Conservation (phyloP, 768 basidiomycete species). For the Pleurotus citrinopileatus region DNA sequence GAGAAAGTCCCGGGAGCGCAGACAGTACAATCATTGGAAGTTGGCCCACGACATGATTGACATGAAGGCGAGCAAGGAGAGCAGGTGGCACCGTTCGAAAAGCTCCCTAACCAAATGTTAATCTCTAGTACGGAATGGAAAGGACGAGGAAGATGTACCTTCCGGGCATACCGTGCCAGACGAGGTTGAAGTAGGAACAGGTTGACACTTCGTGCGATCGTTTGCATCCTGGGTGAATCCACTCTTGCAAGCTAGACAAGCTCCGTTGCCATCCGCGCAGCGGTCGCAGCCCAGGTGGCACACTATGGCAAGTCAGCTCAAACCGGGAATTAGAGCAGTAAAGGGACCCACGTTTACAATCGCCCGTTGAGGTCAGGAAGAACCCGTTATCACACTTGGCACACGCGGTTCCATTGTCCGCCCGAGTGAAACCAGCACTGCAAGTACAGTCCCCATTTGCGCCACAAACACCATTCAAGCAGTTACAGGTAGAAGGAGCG, state of each 20-base stretch:
- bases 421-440: conserved; percentile 57
- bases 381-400: conserved; percentile 63
- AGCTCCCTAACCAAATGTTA: conserved; percentile 23
- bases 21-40: conserved; percentile 64
- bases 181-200: conserved; percentile 47
- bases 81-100: conserved; percentile 51
- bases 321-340: background rate
- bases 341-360: conserved; percentile 51
- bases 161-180: conserved; percentile 59
- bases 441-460: conserved; percentile 64
- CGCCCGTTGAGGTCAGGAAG: conserved; percentile 54
- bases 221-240: conserved; percentile 64
- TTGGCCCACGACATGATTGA: conserved; percentile 62
- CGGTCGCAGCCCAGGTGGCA: conserved; percentile 64
- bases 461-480: conserved; percentile 74
- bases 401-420: conserved; percentile 63
- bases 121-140: background rate
- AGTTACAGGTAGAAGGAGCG: conserved; percentile 67
- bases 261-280: conserved; percentile 63
- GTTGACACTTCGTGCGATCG: conserved; percentile 64
- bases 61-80: conserved; percentile 60
- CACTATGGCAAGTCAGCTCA: conserved; percentile 26
- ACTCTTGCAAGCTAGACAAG: conserved; percentile 65
- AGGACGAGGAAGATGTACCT: conserved; percentile 29
- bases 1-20: conserved; percentile 61